These are phyloP conservation scores for Bisporella sp. DNA, from an alignment of 2,329 filamentous ascomycete genomes.

Conservation along the genomic window DNA sequence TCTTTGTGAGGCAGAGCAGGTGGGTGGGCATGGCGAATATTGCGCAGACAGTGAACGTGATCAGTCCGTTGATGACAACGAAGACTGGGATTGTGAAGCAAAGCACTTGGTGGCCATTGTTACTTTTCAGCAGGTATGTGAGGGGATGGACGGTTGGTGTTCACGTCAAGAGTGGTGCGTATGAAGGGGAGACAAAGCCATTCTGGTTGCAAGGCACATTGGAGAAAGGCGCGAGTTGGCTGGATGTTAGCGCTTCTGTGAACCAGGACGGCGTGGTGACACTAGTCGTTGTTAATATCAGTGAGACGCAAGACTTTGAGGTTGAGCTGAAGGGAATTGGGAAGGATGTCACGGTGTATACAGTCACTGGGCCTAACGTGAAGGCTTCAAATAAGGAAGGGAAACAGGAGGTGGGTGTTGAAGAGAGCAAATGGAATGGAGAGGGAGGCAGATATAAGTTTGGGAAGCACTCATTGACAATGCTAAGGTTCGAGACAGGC, in stretches of 20 bases:
- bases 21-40: conserved; percentile 61
- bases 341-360: conserved; percentile 51
- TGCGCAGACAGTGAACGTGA: conserved; percentile 62
- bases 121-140: conserved; percentile 62
- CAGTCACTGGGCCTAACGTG: conserved; percentile 51
- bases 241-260: conserved; percentile 59
- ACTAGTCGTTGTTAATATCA: conserved; percentile 68
- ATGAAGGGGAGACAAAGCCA: conserved; percentile 60
- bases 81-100: conserved; percentile 51
- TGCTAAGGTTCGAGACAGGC: conserved; percentile 45
- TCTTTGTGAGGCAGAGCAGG: conserved; percentile 55
- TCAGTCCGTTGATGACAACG: conserved; percentile 58
- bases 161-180: conserved; percentile 56
- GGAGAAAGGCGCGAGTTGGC: conserved; percentile 57
- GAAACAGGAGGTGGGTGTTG: conserved; percentile 54
- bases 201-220: conserved; percentile 57
- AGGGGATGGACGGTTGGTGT: conserved; percentile 61
- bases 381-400: conserved; percentile 55
- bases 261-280: conserved; percentile 52
- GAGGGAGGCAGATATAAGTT: conserved; percentile 53
- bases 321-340: conserved; percentile 52
- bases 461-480: conserved; percentile 61
- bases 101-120: conserved; percentile 57
- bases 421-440: conserved; percentile 57
- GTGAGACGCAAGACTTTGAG: conserved; percentile 51